Conservation (phyloP, 352 stramenopile species). For the Phytophthora sp. region DNA sequence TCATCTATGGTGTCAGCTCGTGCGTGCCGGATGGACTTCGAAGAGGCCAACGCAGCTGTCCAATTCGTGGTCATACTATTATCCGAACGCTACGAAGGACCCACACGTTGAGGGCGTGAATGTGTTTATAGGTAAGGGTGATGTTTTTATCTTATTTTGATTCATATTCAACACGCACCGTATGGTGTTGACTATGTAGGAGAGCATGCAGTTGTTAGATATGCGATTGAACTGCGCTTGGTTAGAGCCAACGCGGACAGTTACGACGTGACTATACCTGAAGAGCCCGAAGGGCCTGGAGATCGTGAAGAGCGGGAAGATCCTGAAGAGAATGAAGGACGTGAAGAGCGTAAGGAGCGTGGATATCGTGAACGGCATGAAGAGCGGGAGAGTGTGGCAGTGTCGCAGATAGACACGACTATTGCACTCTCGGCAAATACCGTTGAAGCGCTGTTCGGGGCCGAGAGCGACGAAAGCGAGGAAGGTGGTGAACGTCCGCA, state of each 20-base stretch:
- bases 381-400: not conserved
- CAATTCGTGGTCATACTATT: not conserved
- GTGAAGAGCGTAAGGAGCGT: not conserved
- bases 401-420: not conserved
- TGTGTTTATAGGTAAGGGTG: not conserved
- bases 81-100: not conserved
- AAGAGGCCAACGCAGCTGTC: not conserved
- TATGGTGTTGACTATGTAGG: not conserved
- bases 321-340: too few species aligned
- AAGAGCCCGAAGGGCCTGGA: too few species aligned
- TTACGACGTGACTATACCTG: too few species aligned
- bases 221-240: not conserved
- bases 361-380: not conserved
- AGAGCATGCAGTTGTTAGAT: not conserved
- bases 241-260: too few species aligned
- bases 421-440: not conserved
- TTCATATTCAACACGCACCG: not conserved
- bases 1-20: not conserved
- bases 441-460: not conserved
- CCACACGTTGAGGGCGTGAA: not conserved
- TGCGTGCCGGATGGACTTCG: not conserved
- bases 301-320: not conserved
- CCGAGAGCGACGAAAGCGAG: too few species aligned
- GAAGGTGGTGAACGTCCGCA: not conserved
- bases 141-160: not conserved